Evolutionary conservation across 2,329 filamentous ascomycete species (phyloP).

Genomic region (Fusarium pseudocircinatum): DNA sequence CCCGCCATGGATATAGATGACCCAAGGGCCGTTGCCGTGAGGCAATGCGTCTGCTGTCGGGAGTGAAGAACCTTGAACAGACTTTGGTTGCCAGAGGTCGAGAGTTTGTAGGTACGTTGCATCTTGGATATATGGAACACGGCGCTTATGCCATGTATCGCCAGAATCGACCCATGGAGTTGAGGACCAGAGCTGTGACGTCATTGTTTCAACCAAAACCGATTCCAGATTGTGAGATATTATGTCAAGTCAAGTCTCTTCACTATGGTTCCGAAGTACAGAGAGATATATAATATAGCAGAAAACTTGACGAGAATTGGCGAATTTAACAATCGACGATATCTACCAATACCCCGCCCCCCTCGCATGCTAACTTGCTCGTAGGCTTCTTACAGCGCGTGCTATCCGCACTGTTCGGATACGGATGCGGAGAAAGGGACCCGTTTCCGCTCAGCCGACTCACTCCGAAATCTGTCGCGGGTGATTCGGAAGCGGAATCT

Average conservation of each 20-base stretch:
- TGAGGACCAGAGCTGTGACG: background rate
- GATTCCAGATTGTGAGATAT: too few species aligned
- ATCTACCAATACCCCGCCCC: too few species aligned
- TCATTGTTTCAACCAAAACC: background rate
- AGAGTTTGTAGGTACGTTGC: background rate
- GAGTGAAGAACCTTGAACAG: rapidly evolving
- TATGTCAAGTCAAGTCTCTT: too few species aligned
- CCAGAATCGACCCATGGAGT: background rate
- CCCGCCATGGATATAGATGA: constrained; percentile 2
- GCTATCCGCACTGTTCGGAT: background rate
- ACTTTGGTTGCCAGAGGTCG: background rate
- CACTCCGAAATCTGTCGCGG: background rate
- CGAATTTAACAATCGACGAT: background rate
- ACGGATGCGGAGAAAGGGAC: background rate
- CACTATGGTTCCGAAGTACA: background rate
- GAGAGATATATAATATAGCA: too few species aligned
- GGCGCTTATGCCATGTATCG: background rate
- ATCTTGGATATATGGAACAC: background rate
- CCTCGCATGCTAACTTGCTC: background rate
- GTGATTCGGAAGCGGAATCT: background rate
- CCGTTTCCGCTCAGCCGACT: background rate
- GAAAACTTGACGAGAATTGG: too few species aligned
- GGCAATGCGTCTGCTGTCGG: background rate
- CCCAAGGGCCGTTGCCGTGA: background rate
- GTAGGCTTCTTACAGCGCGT: background rate